Percentiles rank a stretch among this genome's conserved stretches.
These are phyloP conservation scores for Hymenotorrendiella dingleyae DNA, from an alignment of 2,329 filamentous ascomycete species.

Conservation along the genomic window DNA sequence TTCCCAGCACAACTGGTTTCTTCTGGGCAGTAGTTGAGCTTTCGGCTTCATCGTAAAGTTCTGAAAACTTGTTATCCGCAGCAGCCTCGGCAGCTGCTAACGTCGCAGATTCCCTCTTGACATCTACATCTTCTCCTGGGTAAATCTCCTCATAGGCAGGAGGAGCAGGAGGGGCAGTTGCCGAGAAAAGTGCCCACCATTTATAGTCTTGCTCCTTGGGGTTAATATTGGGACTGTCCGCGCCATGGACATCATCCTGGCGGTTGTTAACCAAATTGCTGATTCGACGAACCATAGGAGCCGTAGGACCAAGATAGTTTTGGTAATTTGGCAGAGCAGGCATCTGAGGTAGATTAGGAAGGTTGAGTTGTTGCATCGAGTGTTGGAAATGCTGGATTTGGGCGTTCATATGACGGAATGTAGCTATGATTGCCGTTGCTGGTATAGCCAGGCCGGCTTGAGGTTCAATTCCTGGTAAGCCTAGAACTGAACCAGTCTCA, in stretches of 20 bases:
- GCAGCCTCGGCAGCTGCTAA: slow-evolving; percentile 52
- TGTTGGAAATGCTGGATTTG: slow-evolving; percentile 75
- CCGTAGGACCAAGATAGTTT: slow-evolving; percentile 47
- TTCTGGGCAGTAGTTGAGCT: slow-evolving; percentile 35
- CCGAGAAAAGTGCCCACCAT: slow-evolving; percentile 64
- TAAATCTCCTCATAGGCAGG: slow-evolving; percentile 78
- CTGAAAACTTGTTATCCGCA: slow-evolving; percentile 51
- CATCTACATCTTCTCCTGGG: slow-evolving; percentile 47
- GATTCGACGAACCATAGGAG: slow-evolving; percentile 64
- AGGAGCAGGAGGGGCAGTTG: slow-evolving; percentile 48
- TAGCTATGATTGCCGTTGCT: slow-evolving; percentile 58
- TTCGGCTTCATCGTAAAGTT: slow-evolving; percentile 43
- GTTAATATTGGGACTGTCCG: slow-evolving; percentile 33
- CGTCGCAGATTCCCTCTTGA: slow-evolving; percentile 52
- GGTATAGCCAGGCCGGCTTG: slow-evolving; percentile 41
- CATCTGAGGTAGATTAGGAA: slow-evolving; percentile 62
- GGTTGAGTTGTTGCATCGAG: slow-evolving; percentile 54
- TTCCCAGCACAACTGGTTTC: slow-evolving; percentile 26
- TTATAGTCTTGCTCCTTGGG: slow-evolving; percentile 45
- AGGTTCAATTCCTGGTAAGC: slow-evolving; percentile 17
- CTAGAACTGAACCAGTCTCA: slow-evolving; percentile 22
- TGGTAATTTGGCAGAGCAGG: slow-evolving; percentile 67
- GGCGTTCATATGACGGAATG: slow-evolving; percentile 66
- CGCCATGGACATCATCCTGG: slow-evolving; percentile 28
- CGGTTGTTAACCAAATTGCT: slow-evolving; percentile 59